Conservation (phyloP, 805 yeast species). For the Candida ipomoeae region DNA sequence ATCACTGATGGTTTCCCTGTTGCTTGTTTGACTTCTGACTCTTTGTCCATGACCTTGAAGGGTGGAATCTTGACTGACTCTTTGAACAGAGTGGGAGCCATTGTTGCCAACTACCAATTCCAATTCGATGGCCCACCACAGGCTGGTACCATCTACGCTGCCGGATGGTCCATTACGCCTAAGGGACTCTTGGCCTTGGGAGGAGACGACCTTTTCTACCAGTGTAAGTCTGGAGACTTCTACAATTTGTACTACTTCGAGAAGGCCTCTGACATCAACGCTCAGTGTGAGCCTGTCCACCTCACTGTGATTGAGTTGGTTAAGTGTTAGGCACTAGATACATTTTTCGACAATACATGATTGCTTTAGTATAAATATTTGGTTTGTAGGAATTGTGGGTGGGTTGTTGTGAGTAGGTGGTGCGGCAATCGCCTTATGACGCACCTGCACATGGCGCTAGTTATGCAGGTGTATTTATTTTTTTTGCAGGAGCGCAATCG, state of each 20-base stretch:
- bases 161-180: constrained; percentile 41
- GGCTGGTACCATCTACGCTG: constrained; percentile 37
- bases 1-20: constrained; percentile 10
- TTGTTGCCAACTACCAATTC: constrained; percentile 79
- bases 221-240: constrained; percentile 72
- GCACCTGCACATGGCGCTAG: no score
- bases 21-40: constrained; percentile 21
- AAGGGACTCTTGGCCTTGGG: constrained; percentile 66
- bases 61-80: constrained; percentile 52
- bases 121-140: constrained; percentile 81
- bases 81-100: constrained; percentile 67
- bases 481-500: no score
- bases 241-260: constrained; percentile 68
- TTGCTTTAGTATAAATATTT: constrained; percentile 4
- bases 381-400: not conserved
- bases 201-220: constrained; percentile 57
- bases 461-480: no score
- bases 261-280: constrained; percentile 39
- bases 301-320: constrained; percentile 57
- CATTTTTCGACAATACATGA: constrained; percentile 5
- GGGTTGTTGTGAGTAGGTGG: no score
- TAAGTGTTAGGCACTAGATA: constrained; percentile 40
- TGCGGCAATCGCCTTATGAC: no score
- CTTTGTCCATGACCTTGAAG: constrained; percentile 54
- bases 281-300: constrained; percentile 60